Base-by-base conservation (phyloP, 495 filamentous ascomycete genomes). In the Daldinia loculata region DNA sequence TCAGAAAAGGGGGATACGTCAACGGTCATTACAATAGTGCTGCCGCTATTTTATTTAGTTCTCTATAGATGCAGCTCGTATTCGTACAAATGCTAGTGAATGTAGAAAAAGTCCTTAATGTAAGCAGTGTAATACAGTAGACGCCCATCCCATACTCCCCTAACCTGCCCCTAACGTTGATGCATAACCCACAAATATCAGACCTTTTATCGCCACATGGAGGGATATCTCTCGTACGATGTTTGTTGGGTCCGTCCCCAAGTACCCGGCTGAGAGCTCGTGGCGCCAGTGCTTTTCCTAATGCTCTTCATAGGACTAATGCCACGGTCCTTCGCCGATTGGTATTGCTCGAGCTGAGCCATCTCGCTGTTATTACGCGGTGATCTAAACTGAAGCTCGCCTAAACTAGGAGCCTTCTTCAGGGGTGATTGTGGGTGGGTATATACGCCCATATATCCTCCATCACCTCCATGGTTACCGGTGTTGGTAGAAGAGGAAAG, bases 351-450 rank as follows among this genome's bases (percentile, higher is more conserved):
- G 6, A 83, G 70, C 7, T 78, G 77, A 6, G 86, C 86, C 84
- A 87, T 86, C 66, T 86, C 84, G 32, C 82, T 78, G 11, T 80
- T 81, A 74, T 86, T 87, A 56, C 82, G 79, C 15, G 85, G 85
- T n/a, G 81, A 80, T 50, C 73, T 71, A 52, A 65, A 75, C 32
- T 76, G 69, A 53, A 85, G 82, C 30, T 84, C 81, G 38, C 80
- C 79, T 61, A 85, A 75, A 76, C 81, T 85, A 29, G 80, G 81
- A 2, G 80, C 75, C 67, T 94, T 95, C 66, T 91, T 88, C 29
- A 96, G 80, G 12, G 93, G 93, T 11, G 92, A 94, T 59, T 91
- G 90, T n/a, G 89, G 87, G 76, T 96, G 92, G 1, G 87, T 88
- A 80, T 87, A 94, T 6, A 95, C 83, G 7, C 93, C 93, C 30